Conservation (phyloP, 2,329 filamentous ascomycete genomes). For the Septoria petroselini region DNA sequence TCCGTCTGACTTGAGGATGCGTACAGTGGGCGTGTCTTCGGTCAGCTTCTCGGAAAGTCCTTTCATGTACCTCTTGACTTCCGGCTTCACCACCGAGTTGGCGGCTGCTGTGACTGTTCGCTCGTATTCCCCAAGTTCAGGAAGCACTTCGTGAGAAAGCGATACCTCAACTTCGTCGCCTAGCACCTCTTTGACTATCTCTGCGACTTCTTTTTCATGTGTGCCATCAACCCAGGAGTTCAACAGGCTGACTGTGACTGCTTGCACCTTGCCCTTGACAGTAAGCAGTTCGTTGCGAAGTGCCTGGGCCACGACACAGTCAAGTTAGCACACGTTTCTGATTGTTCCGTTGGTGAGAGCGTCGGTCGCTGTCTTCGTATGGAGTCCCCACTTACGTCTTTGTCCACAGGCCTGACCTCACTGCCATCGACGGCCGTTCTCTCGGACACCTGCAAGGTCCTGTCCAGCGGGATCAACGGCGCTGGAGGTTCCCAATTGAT, state of each 20-base stretch:
- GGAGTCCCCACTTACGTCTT: slow-evolving; percentile 14
- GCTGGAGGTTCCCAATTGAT: slow-evolving; percentile 31
- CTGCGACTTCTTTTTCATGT: slow-evolving; percentile 29
- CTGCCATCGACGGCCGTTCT: slow-evolving; percentile 29
- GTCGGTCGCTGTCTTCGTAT: not conserved
- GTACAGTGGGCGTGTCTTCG: slow-evolving; percentile 26
- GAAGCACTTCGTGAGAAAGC: slow-evolving; percentile 29
- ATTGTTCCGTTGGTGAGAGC: not conserved
- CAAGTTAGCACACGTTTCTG: not conserved
- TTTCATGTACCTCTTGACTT: slow-evolving; percentile 30
- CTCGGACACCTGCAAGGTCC: slow-evolving; percentile 29
- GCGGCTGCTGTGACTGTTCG: slow-evolving; percentile 30
- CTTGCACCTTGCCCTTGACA: slow-evolving; percentile 32
- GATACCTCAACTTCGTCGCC: slow-evolving; percentile 30
- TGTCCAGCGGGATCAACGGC: slow-evolving; percentile 30
- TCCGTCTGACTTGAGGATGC: slow-evolving; percentile 32
- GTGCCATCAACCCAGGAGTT: slow-evolving; percentile 32
- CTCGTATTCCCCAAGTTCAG: slow-evolving; percentile 33
- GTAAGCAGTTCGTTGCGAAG: slow-evolving; percentile 28
- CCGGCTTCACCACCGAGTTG: slow-evolving; percentile 32
- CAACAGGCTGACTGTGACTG: slow-evolving; percentile 30
- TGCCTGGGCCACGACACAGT: not conserved
- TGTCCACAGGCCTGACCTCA: slow-evolving; percentile 28
- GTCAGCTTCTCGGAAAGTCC: slow-evolving; percentile 29
- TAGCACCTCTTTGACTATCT: slow-evolving; percentile 29